A percentile compares a stretch with the other conserved stretches of the same genome.
Conservation (phyloP, 352 stramenopile species). For the Phytophthora crassamura region DNA sequence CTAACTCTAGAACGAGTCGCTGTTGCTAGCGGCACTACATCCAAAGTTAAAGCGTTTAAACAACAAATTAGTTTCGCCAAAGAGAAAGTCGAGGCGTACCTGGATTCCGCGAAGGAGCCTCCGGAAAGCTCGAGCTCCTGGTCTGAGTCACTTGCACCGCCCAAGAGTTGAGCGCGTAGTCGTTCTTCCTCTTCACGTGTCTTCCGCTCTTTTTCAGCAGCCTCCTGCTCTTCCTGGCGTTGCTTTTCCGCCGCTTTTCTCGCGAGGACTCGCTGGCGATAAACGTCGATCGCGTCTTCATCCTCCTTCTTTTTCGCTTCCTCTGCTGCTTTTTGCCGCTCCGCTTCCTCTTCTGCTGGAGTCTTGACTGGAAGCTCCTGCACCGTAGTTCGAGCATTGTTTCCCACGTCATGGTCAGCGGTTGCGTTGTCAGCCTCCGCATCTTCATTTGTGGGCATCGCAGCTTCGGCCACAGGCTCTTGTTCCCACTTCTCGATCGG, state of each 20-base stretch:
- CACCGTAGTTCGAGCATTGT: not conserved
- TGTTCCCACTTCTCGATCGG: not conserved
- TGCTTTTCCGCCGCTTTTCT: conserved; percentile 73
- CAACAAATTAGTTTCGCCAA: conserved; percentile 3
- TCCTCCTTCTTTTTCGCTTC: conserved; percentile 68
- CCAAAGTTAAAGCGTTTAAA: conserved; percentile 4
- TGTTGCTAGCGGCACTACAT: conserved; percentile 56
- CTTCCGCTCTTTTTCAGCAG: conserved; percentile 39
- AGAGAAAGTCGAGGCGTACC: conserved; percentile 37
- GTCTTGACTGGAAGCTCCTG: conserved; percentile 17
- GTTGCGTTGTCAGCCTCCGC: not conserved
- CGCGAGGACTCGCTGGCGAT: conserved; percentile 68
- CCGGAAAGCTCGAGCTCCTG: conserved; percentile 65
- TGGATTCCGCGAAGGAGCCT: conserved; percentile 73
- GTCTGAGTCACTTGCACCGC: conserved; percentile 42
- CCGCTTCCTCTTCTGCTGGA: conserved; percentile 42
- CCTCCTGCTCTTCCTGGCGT: conserved; percentile 51
- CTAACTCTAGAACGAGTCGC: conserved; percentile 60
- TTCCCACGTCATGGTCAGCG: not conserved
- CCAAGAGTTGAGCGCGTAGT: conserved; percentile 17
- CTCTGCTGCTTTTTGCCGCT: conserved; percentile 40
- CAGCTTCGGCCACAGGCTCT: not conserved
- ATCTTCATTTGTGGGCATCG: not conserved
- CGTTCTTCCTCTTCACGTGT: conserved; percentile 47
- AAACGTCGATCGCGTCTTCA: conserved; percentile 65